Evolutionary conservation across 176 grass and related monocot species (phyloP).

Genomic region (Musa troglodytarum): DNA sequence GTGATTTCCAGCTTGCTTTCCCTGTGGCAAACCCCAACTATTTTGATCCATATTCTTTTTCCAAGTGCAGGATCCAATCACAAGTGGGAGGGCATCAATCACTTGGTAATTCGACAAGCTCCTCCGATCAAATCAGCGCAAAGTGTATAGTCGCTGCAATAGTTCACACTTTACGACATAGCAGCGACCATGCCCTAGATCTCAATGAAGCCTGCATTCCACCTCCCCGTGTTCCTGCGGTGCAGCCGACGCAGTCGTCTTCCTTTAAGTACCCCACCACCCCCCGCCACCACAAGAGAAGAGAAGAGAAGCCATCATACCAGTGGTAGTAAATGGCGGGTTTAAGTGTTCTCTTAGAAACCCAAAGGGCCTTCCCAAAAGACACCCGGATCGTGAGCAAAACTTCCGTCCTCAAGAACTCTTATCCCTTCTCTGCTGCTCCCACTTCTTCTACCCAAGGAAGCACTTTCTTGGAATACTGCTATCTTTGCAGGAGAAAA

Average conservation of each 20-base stretch:
- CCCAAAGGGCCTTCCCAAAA: background rate
- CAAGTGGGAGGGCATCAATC: no score
- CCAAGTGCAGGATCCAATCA: background rate
- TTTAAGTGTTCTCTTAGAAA: slow-evolving; percentile 31
- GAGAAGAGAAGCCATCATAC: background rate
- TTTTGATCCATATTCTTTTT: no score
- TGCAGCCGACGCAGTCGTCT: background rate
- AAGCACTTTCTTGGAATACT: slow-evolving; percentile 31
- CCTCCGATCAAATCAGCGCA: background rate
- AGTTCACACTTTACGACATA: background rate
- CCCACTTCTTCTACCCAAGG: no score
- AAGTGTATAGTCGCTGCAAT: background rate
- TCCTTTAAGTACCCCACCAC: background rate
- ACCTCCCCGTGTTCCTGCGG: background rate
- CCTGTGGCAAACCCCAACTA: no score
- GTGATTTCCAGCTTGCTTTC: no score
- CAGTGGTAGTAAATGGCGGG: slow-evolving; percentile 13
- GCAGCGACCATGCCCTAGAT: background rate
- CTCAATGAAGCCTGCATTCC: background rate
- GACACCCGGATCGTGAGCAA: slow-evolving; percentile 26
- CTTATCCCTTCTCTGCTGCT: background rate
- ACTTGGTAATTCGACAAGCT: background rate
- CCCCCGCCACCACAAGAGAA: background rate
- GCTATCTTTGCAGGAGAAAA: slow-evolving; percentile 29
- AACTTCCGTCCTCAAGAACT: slow-evolving; percentile 18